Conservation (phyloP, 148 eudicot genomes). For the Rhododendron molle region DNA sequence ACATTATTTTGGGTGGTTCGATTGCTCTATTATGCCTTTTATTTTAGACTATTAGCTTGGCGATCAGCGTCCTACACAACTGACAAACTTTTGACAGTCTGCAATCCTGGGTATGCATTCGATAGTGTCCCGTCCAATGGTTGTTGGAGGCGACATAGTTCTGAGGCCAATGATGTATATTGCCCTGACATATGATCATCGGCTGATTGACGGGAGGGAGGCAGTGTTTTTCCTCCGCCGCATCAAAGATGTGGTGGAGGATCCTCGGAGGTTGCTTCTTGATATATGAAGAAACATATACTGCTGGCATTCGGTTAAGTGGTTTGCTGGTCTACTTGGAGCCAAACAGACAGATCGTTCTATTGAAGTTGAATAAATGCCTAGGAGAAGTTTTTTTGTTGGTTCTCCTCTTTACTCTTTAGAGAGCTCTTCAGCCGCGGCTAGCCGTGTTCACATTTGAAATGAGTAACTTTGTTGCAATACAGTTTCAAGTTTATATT, state of each 20-base stretch:
- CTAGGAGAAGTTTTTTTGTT: constrained; percentile 5
- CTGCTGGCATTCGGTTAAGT: constrained; percentile 4
- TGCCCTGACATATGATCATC: constrained; percentile 92
- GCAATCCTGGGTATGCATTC: constrained; percentile 65
- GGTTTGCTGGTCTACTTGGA: background rate
- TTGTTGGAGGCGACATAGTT: constrained; percentile 55
- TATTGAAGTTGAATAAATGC: constrained; percentile 9
- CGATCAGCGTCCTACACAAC: background rate
- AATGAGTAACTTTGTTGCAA: background rate
- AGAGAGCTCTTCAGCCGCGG: constrained; percentile 7
- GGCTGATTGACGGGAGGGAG: constrained; percentile 98
- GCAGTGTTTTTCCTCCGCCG: constrained; percentile 92
- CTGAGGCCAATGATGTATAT: constrained; percentile 96
- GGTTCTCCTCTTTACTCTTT: constrained; percentile 7
- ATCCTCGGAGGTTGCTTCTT: constrained; percentile 89
- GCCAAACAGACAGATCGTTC: background rate
- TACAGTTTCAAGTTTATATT: constrained; percentile 4
- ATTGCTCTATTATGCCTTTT: background rate
- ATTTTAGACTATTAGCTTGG: background rate
- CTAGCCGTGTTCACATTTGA: background rate
- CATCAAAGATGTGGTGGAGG: constrained; percentile 91
- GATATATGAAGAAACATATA: constrained; percentile 45
- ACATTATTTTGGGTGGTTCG: background rate
- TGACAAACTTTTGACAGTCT: constrained; percentile 30
- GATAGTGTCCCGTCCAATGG: constrained; percentile 53